Percentiles rank a stretch among this genome's conserved stretches.
Evolutionary conservation across 2,329 filamentous ascomycete genomes (phyloP).

Genomic region (Colletotrichum sojae): DNA sequence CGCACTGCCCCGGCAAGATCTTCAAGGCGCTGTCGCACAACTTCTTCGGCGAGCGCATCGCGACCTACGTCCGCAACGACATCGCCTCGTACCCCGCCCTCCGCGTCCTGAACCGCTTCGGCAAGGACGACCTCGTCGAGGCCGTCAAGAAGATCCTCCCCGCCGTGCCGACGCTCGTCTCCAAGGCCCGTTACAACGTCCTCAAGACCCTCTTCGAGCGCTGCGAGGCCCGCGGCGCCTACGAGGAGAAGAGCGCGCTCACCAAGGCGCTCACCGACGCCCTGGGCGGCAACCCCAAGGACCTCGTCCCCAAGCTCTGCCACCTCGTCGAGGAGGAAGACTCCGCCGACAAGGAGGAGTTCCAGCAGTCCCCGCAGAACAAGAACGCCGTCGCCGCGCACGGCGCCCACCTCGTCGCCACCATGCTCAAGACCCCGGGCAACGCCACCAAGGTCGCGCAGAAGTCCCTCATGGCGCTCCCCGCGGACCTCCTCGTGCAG

Average conservation of each 20-base stretch:
- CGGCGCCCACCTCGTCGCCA: slow-evolving; percentile 84
- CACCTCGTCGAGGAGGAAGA: slow-evolving; percentile 54
- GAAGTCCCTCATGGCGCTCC: slow-evolving; percentile 75
- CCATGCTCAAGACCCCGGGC: slow-evolving; percentile 83
- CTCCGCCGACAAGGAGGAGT: slow-evolving; percentile 51
- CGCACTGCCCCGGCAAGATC: slow-evolving; percentile 84
- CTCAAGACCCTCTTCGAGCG: slow-evolving; percentile 88
- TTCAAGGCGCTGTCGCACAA: slow-evolving; percentile 91
- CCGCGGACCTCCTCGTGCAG: slow-evolving; percentile 68
- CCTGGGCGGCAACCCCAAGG: slow-evolving; percentile 62
- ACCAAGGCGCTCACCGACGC: slow-evolving; percentile 64
- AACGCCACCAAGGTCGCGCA: slow-evolving; percentile 79
- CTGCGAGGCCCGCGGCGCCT: slow-evolving; percentile 77
- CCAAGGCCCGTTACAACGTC: slow-evolving; percentile 82
- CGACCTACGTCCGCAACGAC: slow-evolving; percentile 87
- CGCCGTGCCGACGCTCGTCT: slow-evolving; percentile 79
- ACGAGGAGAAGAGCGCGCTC: slow-evolving; percentile 64
- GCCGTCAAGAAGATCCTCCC: slow-evolving; percentile 81
- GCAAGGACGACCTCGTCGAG: slow-evolving; percentile 85
- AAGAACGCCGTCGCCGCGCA: slow-evolving; percentile 73
- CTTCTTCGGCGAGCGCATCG: slow-evolving; percentile 84
- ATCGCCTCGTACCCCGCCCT: slow-evolving; percentile 91
- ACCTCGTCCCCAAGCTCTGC: slow-evolving; percentile 66
- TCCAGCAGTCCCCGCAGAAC: slow-evolving; percentile 65
- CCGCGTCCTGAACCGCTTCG: slow-evolving; percentile 84